Evolutionary conservation across 371 early-diverging fungal genomes (phyloP), one percentile per base, ranked within the genome.

Genomic region (Amoeboaphelidium protococcarum): DNA sequence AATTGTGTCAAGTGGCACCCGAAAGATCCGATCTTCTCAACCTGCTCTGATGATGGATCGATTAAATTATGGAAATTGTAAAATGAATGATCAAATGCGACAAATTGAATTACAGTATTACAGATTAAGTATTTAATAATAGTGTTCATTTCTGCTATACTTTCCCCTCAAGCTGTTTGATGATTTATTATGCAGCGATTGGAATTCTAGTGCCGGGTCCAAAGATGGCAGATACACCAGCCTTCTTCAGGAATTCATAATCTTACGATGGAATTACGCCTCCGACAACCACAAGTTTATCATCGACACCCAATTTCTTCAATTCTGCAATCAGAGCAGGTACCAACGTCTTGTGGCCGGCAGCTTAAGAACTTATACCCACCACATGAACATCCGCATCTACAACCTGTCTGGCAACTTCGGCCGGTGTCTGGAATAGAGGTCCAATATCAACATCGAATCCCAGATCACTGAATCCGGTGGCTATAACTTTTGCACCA

Each of bases 381-480:
- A 83, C 70, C 19, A 76, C 80, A 51, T 83, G 83, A 2, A 83
- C 83, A 56, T 83, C 83, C 19, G 80, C 72, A 55, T 83, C 83
- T 40, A 81, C 66, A 12, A 81, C 83, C 58, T 80, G 80, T 44
- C 78, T 73, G 1, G 80, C 82, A 3, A 81, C 82, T 59, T 83
- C 83, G 3, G 68, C 74, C 1, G 82, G 83, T 1, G 82, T 82
- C 64, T 73, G 79, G 69, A 83, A 83, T 26, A 83, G 57, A n/a
- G 83, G 80, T 13, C 80, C 78, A 22, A 83, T 73, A 56, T 83
- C 83, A 16, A 83, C 82, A 63, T 83, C 83, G 53, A 80, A 83
- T 22, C 83, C 83, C 25, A 83, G 64, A 61, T 83, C 83, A 13
- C 80, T 79, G 46, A 80, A 83, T 1, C 81, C 82, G 25, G 76